Evolutionary conservation across 2,329 filamentous ascomycete genomes (phyloP), one percentile per base, ranked within the genome.

Genomic region (Ustulina deusta): DNA sequence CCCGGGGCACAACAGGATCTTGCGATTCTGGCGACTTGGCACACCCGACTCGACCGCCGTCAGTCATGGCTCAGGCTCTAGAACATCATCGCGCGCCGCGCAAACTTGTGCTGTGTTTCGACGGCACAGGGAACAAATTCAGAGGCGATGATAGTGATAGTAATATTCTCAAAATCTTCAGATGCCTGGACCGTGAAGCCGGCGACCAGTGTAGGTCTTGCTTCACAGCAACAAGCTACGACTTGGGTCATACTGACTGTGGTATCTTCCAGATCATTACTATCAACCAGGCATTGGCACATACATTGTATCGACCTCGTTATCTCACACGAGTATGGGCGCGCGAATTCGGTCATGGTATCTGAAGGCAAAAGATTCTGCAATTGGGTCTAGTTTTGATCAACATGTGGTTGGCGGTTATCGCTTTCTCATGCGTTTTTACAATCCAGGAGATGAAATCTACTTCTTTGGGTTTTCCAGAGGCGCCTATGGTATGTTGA

Each of bases 351-450:
- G 85, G 69, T 90, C 88, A 9, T 92, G 89, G 87, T 91, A 90
- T 74, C 80, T 85, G 49, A 92, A 93, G 73, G 89, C 91, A 67
- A 93, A 93, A 72, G 93, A 96, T 78, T 92, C 91, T 2, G 93
- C 92, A 10, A 80, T 97, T 68, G 93, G 93, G 1, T 91, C 91
- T 0, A 93, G 90, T 0, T 95, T 97, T 71, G 92, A 91, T 72
- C 86, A 93, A 64, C 93, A 96, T 79, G 93, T 96, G 11, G 92
- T 96, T 73, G 92, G 90, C 7, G 93, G 92, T 1, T 96, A 96
- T 79, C 89, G 90, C 62, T 93, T 94, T 77, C 82, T 93, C 52
- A 93, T 93, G 90, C 86, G 89, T 20, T 91, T 90, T 77, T 93
- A 93, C 76, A 83, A 84, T 51, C 85, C 86, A 0, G 86, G 86